phyloP scores from a whole-genome alignment of 495 filamentous ascomycete genomes.

The Neurospora sp. region DNA sequence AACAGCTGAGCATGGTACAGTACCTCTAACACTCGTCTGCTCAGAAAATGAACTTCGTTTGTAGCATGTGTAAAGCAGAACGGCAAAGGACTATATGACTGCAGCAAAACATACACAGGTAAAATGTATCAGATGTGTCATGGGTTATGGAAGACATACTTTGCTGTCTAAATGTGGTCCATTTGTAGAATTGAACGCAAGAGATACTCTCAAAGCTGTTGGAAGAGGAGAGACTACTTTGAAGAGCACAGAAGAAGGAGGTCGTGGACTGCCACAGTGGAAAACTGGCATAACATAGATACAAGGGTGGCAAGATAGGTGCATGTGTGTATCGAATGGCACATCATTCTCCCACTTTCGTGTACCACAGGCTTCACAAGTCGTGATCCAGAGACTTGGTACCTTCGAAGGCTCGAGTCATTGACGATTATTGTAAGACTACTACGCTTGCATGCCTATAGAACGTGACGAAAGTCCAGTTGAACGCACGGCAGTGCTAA shows the following conservation, averaged over 20 bases:
- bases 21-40: not conserved
- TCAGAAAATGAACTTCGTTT: not conserved
- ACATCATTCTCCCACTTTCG: not conserved
- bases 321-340: not conserved
- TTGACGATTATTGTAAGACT: not conserved
- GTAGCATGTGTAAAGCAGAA: not conserved
- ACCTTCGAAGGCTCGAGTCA: not conserved
- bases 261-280: not conserved
- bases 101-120: not conserved
- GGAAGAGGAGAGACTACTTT: not conserved
- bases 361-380: not conserved
- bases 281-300: not conserved
- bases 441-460: not conserved
- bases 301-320: not conserved
- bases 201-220: not conserved
- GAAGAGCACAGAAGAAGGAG: not conserved
- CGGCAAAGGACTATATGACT: not conserved
- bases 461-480: not conserved
- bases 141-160: not conserved
- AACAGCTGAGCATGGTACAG: not conserved
- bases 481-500: not conserved
- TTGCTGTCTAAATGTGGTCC: not conserved
- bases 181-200: not conserved
- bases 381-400: not conserved
- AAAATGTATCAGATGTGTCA: not conserved